A percentile compares a stretch with the other conserved stretches of the same genome.
Evolutionary conservation across 331 rosid species (phyloP).

Genomic region (Malus hybrid): DNA sequence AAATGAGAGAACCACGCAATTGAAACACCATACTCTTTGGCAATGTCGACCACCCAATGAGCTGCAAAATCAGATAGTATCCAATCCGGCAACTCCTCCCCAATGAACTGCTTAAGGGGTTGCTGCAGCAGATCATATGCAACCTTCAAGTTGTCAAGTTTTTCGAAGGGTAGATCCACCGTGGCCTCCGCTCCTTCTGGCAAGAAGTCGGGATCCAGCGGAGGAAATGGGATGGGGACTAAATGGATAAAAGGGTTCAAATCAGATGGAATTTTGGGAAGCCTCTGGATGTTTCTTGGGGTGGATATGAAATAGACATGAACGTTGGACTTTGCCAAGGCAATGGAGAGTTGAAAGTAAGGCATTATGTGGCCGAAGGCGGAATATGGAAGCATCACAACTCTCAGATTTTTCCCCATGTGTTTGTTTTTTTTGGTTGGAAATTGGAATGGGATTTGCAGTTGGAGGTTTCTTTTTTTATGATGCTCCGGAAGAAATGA

Average conservation of each 20-base stretch:
- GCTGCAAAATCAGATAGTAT: slow-evolving; percentile 20
- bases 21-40: slow-evolving; percentile 16
- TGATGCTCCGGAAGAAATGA: no score
- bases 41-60: slow-evolving; percentile 31
- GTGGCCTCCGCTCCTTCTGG: slow-evolving; percentile 39
- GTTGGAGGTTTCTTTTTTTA: not conserved
- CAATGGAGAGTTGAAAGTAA: not conserved
- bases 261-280: slow-evolving; percentile 17
- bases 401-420: not conserved
- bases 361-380: slow-evolving; percentile 31
- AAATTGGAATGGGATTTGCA: not conserved
- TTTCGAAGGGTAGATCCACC: slow-evolving; percentile 34
- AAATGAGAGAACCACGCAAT: slow-evolving; percentile 11
- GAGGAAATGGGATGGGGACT: slow-evolving; percentile 22
- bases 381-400: slow-evolving; percentile 33
- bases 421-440: no score
- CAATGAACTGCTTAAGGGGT: slow-evolving; percentile 14
- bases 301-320: slow-evolving; percentile 5
- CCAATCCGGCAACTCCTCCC: slow-evolving; percentile 27
- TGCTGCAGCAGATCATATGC: slow-evolving; percentile 12
- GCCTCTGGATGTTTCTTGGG: slow-evolving; percentile 16
- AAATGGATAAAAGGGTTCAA: slow-evolving; percentile 4
- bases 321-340: not conserved
- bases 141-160: slow-evolving; percentile 11
- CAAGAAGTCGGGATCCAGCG: not conserved